Evolutionary conservation across 345 rosid species (phyloP).

Genomic region (Viola odorata): DNA sequence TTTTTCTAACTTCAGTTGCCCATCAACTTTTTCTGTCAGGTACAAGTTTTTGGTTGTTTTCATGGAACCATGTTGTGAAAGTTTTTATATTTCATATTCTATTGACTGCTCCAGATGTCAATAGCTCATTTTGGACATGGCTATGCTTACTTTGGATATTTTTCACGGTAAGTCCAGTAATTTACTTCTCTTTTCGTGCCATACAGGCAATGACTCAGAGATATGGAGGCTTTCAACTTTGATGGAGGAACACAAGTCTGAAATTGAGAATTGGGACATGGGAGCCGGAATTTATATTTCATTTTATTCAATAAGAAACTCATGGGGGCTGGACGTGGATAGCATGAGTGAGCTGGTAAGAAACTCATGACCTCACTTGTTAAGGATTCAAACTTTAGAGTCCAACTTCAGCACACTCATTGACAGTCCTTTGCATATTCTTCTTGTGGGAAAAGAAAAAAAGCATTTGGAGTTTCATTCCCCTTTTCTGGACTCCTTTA

Average conservation of each 20-base stretch:
- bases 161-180: neutral
- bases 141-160: neutral
- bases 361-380: neutral
- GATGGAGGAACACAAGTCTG: conserved; percentile 88
- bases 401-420: too few relatives aligned
- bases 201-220: conserved; percentile 69
- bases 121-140: too few relatives aligned
- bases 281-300: conserved; percentile 83
- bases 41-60: conserved; percentile 15
- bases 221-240: conserved; percentile 68
- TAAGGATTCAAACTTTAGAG: neutral
- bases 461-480: too few relatives aligned
- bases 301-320: conserved; percentile 65
- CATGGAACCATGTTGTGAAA: too few relatives aligned
- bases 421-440: too few relatives aligned
- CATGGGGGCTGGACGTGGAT: conserved; percentile 46
- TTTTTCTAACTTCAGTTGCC: conserved; percentile 69
- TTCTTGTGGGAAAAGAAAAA: too few relatives aligned
- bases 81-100: too few relatives aligned
- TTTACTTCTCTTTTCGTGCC: conserved; percentile 5
- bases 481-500: too few relatives aligned
- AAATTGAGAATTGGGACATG: conserved; percentile 93
- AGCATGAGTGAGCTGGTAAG: conserved; percentile 55
- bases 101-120: too few relatives aligned
- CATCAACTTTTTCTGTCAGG: conserved; percentile 74